These are phyloP conservation scores for Schizochytrium sp. DNA, from an alignment of 108 stramenopile genomes.

Conservation along the genomic window DNA sequence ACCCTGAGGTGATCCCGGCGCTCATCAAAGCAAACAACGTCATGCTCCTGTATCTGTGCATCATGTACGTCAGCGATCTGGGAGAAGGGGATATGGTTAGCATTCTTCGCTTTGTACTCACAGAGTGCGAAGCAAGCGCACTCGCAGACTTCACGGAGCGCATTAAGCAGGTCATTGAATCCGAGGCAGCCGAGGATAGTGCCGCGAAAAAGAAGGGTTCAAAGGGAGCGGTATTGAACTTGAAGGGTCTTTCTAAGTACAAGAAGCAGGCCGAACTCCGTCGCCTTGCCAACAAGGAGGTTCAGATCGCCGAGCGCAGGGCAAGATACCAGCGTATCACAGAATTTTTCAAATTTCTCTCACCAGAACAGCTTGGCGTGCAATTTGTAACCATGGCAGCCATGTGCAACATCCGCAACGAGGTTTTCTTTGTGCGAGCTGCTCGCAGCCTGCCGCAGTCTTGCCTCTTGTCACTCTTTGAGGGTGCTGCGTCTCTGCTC, in stretches of 20 bases:
- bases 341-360: not conserved
- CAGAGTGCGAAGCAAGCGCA: not conserved
- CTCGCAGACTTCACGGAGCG: constrained; percentile 6
- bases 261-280: not conserved
- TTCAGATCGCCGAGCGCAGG: not conserved
- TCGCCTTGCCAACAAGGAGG: not conserved
- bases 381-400: not conserved
- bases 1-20: constrained; percentile 9
- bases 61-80: not conserved
- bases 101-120: not conserved
- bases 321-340: not conserved
- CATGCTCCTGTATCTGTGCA: constrained; percentile 33
- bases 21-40: constrained; percentile 35
- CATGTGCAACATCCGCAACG: constrained; percentile 29
- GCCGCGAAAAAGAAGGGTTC: not conserved
- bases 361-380: not conserved
- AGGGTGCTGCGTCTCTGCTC: constrained; percentile 15
- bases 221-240: not conserved
- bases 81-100: constrained; percentile 26
- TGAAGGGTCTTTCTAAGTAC: not conserved
- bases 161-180: not conserved
- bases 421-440: not conserved
- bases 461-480: not conserved
- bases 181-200: not conserved
- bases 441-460: not conserved